A percentile compares a stretch with the other conserved stretches of the same genome.
Evolutionary conservation across 371 early-diverging fungal genomes (phyloP).

Genomic region (Coemansia sp.): DNA sequence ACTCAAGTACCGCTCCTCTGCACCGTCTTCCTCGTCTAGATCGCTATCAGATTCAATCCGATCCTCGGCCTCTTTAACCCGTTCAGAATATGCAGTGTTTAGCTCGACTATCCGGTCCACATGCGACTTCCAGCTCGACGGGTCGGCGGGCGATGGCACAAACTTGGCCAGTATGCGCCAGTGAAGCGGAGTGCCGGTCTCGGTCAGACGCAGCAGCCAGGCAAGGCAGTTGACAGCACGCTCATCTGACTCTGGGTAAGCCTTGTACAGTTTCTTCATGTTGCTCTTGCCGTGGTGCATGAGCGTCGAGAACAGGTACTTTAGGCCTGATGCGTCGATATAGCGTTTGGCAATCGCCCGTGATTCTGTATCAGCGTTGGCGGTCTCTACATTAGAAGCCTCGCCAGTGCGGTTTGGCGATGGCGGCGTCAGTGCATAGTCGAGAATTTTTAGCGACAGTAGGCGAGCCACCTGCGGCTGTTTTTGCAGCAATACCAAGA

Average conservation of each 20-base stretch:
- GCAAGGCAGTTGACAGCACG: slow-evolving; percentile 80
- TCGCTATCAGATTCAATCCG: slow-evolving; percentile 51
- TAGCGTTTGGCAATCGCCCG: slow-evolving; percentile 56
- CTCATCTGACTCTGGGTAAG: slow-evolving; percentile 71
- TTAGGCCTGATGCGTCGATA: slow-evolving; percentile 77
- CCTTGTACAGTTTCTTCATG: slow-evolving; percentile 66
- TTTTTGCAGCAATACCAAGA: slow-evolving; percentile 88
- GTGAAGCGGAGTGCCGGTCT: slow-evolving; percentile 62
- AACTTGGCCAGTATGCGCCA: slow-evolving; percentile 83
- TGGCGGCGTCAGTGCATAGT: slow-evolving; percentile 62
- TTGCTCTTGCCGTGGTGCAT: slow-evolving; percentile 74
- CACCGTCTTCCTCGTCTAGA: slow-evolving; percentile 56
- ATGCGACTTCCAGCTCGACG: slow-evolving; percentile 63
- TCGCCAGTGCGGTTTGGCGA: neutral
- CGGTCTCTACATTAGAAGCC: slow-evolving; percentile 48
- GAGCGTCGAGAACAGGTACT: slow-evolving; percentile 76
- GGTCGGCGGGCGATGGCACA: slow-evolving; percentile 59
- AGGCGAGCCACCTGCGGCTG: slow-evolving; percentile 75
- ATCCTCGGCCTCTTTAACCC: slow-evolving; percentile 57
- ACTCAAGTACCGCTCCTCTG: slow-evolving; percentile 60
- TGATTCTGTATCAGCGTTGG: neutral
- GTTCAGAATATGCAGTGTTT: slow-evolving; percentile 65
- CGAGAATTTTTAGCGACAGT: slow-evolving; percentile 83
- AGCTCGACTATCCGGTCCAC: slow-evolving; percentile 76
- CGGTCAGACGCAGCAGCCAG: slow-evolving; percentile 62